Conservation (phyloP, 257 asterid genomes). For the Cruciata laevipes region DNA sequence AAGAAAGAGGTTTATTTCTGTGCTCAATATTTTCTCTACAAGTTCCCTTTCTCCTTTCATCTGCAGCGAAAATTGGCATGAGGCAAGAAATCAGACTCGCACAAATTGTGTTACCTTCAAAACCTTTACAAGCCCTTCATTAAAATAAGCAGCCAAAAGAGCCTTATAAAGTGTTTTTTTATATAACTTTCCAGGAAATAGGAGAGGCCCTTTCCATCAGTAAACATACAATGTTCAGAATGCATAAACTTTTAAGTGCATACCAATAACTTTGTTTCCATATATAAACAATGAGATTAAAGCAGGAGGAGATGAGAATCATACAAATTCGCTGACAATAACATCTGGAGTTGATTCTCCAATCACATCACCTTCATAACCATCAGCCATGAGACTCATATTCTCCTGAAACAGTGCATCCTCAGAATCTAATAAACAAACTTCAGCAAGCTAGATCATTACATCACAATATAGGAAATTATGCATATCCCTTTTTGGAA, state of each 20-base stretch:
- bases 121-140: background rate
- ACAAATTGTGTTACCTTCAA: background rate
- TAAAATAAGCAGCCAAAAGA: conserved; percentile 1
- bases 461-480: background rate
- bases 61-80: conserved; percentile 29
- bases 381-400: conserved; percentile 63
- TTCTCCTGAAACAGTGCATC: conserved; percentile 47
- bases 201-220: background rate
- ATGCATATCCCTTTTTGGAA: background rate
- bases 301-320: conserved; percentile 22
- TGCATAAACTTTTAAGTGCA: background rate
- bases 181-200: background rate
- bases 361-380: conserved; percentile 76
- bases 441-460: background rate
- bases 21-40: conserved; percentile 81
- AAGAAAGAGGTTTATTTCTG: conserved; percentile 84
- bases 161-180: background rate
- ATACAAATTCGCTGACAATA: conserved; percentile 86
- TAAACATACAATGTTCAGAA: conserved; percentile 1
- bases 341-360: conserved; percentile 96
- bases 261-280: background rate
- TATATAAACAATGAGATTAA: background rate
- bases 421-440: background rate
- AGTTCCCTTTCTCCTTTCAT: conserved; percentile 96
- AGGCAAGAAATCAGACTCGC: conserved; percentile 1